Conservation (phyloP, 108 stramenopile genomes). For the Skeletonema tropicum region DNA sequence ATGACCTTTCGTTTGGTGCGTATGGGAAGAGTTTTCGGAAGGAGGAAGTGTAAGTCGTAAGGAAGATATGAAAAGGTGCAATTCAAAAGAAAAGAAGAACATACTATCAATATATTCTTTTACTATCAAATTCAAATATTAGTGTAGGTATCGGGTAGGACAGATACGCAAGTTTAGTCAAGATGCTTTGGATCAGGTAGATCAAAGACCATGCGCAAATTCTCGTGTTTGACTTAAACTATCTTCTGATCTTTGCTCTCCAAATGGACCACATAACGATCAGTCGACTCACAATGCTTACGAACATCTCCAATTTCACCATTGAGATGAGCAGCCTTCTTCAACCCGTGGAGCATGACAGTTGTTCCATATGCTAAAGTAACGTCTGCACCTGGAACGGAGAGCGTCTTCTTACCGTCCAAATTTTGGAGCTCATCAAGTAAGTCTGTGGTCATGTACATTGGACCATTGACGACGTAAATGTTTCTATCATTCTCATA, state of each 20-base stretch:
- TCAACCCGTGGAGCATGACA: constrained; percentile 14
- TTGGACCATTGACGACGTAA: neutral
- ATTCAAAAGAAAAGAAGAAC: too few relatives aligned
- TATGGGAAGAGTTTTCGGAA: too few relatives aligned
- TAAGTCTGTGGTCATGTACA: neutral
- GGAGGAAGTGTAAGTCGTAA: too few relatives aligned
- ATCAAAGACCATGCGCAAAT: neutral
- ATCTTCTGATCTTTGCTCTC: neutral
- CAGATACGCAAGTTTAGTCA: too few relatives aligned
- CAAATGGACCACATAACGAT: neutral
- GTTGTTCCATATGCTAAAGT: neutral
- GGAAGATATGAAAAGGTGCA: too few relatives aligned
- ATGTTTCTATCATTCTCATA: neutral
- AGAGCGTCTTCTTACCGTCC: neutral
- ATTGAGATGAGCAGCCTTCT: constrained; percentile 2
- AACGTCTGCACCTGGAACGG: neutral
- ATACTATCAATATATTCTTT: too few relatives aligned
- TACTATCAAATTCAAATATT: too few relatives aligned
- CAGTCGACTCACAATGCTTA: neutral
- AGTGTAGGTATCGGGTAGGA: too few relatives aligned
- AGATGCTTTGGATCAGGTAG: neutral
- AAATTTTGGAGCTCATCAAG: too few relatives aligned
- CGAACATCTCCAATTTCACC: constrained; percentile 7
- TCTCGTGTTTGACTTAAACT: neutral
- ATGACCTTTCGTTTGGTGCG: too few relatives aligned